These are phyloP conservation scores for Saitozyma podzolica DNA, from an alignment of 768 basidiomycete genomes.

Conservation along the genomic window DNA sequence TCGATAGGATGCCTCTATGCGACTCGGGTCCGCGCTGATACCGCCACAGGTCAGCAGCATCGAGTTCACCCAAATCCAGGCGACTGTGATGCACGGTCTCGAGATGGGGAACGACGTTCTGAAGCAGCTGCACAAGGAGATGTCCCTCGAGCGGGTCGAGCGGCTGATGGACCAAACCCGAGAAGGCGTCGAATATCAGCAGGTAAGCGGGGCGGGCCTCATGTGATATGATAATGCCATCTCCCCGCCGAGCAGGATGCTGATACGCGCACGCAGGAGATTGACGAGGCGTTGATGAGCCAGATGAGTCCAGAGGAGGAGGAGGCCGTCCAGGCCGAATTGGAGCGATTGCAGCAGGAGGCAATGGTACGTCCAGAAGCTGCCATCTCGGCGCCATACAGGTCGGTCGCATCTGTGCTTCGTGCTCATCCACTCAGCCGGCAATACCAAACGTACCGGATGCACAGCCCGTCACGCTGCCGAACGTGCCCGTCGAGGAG, in stretches of 20 bases:
- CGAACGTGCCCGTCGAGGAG: slow-evolving; percentile 35
- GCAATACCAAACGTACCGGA: slow-evolving; percentile 35
- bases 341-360: slow-evolving; percentile 64
- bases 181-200: slow-evolving; percentile 89
- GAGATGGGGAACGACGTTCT: slow-evolving; percentile 91
- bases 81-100: slow-evolving; percentile 86
- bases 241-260: neutral
- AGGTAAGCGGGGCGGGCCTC: slow-evolving; percentile 57
- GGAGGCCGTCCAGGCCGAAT: slow-evolving; percentile 84
- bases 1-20: neutral
- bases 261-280: slow-evolving; percentile 65
- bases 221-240: neutral
- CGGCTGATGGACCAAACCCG: slow-evolving; percentile 86
- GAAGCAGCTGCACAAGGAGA: slow-evolving; percentile 89
- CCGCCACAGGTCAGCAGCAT: slow-evolving; percentile 80
- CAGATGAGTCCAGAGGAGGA: slow-evolving; percentile 85
- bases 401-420: neutral
- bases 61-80: slow-evolving; percentile 92
- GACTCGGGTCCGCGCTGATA: neutral
- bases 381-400: neutral
- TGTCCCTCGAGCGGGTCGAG: slow-evolving; percentile 91
- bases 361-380: slow-evolving; percentile 31
- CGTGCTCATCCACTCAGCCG: slow-evolving; percentile 23
- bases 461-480: slow-evolving; percentile 30
- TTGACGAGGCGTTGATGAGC: slow-evolving; percentile 79